A percentile compares a stretch with the other conserved stretches of the same genome.
Evolutionary conservation across 108 stramenopile genomes (phyloP).

Genomic region (Poteriospumella lacustris): DNA sequence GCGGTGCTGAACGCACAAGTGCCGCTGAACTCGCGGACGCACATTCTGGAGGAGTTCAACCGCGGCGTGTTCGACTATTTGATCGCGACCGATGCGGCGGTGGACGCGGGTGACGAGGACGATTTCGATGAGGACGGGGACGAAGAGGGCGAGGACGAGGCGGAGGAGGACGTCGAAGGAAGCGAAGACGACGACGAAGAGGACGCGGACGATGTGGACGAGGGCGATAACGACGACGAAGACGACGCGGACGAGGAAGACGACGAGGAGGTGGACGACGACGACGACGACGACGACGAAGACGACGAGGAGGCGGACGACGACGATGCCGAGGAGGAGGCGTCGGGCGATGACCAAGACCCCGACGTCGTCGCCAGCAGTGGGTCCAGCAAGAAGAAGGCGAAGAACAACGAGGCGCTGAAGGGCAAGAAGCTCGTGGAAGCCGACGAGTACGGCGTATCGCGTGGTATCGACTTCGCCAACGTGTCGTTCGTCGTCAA

Average conservation of each 20-base stretch:
- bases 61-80: constrained; percentile 97
- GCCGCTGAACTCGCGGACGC: constrained; percentile 79
- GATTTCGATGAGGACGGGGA: constrained; percentile 15
- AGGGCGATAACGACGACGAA: constrained; percentile 17
- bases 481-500: constrained; percentile 85
- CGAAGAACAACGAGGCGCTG: constrained; percentile 14
- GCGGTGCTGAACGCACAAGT: constrained; percentile 93
- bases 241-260: constrained; percentile 43
- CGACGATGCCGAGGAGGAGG: constrained; percentile 38
- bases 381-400: constrained; percentile 10
- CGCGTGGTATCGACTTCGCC: constrained; percentile 90
- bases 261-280: constrained; percentile 30
- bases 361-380: constrained; percentile 23
- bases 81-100: constrained; percentile 86
- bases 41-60: constrained; percentile 88
- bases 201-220: neutral
- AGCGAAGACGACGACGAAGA: constrained; percentile 38
- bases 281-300: constrained; percentile 31
- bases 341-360: constrained; percentile 26
- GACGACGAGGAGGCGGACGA: constrained; percentile 49
- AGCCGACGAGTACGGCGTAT: constrained; percentile 72
- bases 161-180: too few species aligned
- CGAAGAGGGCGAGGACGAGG: constrained; percentile 29
- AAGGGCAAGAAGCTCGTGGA: constrained; percentile 1
- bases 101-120: constrained; percentile 49